Conservation (phyloP, 192 early-diverging fungal species). For the Radiomyces spectabilis region DNA sequence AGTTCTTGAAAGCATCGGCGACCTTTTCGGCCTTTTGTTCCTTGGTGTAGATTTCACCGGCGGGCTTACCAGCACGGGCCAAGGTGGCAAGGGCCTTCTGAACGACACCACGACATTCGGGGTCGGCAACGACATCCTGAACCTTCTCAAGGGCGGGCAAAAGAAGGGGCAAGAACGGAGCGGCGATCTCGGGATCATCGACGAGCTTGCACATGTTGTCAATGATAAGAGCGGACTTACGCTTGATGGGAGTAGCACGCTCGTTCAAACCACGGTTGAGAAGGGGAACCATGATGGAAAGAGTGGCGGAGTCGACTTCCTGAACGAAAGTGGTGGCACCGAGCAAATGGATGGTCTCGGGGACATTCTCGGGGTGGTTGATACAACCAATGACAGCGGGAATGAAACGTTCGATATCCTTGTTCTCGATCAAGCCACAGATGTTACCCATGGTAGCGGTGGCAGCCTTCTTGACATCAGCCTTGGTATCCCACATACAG, state of each 20-base stretch:
- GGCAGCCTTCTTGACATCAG: constrained; percentile 60
- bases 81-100: constrained; percentile 62
- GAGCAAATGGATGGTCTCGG: constrained; percentile 68
- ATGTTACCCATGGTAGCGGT: constrained; percentile 58
- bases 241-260: constrained; percentile 61
- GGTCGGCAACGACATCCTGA: constrained; percentile 68
- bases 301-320: constrained; percentile 65
- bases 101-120: constrained; percentile 69
- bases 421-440: constrained; percentile 67
- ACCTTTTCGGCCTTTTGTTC: constrained; percentile 41
- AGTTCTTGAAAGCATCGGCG: constrained; percentile 38
- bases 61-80: constrained; percentile 52
- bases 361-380: constrained; percentile 72
- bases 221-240: constrained; percentile 74
- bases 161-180: constrained; percentile 73
- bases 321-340: constrained; percentile 77
- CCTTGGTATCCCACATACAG: constrained; percentile 79
- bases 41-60: constrained; percentile 44
- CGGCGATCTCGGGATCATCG: constrained; percentile 71
- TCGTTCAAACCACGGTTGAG: constrained; percentile 65
- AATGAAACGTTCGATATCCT: constrained; percentile 71
- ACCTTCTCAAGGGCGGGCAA: constrained; percentile 72
- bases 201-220: constrained; percentile 91
- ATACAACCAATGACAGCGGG: constrained; percentile 67
- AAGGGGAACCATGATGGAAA: constrained; percentile 75